These are phyloP conservation scores for Plantago major DNA, from an alignment of 257 asterid species.

Conservation along the genomic window DNA sequence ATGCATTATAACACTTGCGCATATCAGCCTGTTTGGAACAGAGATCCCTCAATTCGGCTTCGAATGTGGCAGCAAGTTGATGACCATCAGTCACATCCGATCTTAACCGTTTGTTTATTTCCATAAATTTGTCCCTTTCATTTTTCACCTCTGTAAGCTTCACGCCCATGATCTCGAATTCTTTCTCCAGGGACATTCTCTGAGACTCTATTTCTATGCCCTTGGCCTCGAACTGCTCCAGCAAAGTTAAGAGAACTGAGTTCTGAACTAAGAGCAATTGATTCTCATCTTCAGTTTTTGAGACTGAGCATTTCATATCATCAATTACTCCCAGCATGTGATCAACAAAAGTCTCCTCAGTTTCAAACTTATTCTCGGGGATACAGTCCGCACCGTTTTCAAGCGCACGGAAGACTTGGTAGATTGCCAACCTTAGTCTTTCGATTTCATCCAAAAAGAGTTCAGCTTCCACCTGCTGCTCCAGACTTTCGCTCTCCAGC, in stretches of 20 bases:
- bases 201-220: constrained; percentile 55
- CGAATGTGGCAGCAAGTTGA: constrained; percentile 35
- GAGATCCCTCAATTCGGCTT: constrained; percentile 47
- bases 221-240: constrained; percentile 69
- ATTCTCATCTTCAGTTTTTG: constrained; percentile 57
- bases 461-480: constrained; percentile 93
- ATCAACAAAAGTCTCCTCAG: constrained; percentile 47
- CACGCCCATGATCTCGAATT: constrained; percentile 37
- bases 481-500: constrained; percentile 88
- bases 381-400: constrained; percentile 34
- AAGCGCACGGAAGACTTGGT: constrained; percentile 58
- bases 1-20: constrained; percentile 39
- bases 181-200: constrained; percentile 52
- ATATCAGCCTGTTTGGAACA: constrained; percentile 40
- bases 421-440: constrained; percentile 63
- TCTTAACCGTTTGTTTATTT: constrained; percentile 51
- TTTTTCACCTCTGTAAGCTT: constrained; percentile 41
- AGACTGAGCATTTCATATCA: constrained; percentile 45
- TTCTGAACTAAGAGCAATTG: constrained; percentile 68
- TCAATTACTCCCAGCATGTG: constrained; percentile 50
- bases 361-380: constrained; percentile 41
- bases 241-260: constrained; percentile 61
- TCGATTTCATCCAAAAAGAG: constrained; percentile 75
- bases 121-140: constrained; percentile 52
- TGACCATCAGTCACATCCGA: constrained; percentile 36